Conservation (phyloP, 2,329 filamentous ascomycete genomes). For the Ceratocystis eucalypticola region DNA sequence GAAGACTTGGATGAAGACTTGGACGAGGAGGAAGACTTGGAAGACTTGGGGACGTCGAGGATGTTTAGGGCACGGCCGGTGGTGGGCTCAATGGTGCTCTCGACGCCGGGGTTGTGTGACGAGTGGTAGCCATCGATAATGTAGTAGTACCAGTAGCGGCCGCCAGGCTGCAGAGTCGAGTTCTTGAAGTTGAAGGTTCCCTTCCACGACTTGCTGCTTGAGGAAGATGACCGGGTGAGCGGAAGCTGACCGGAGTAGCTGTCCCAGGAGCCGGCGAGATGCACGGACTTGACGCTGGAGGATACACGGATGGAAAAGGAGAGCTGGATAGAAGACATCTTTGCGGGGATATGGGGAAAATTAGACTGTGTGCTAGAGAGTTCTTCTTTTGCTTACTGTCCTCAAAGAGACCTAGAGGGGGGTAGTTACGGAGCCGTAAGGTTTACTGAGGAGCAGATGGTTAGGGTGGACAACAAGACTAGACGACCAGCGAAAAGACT, state of each 20-base stretch:
- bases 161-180: slow-evolving; percentile 69
- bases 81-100: slow-evolving; percentile 85
- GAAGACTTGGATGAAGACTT: slow-evolving; percentile 28
- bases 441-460: slow-evolving; percentile 21
- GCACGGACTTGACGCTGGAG: slow-evolving; percentile 91
- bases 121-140: slow-evolving; percentile 99
- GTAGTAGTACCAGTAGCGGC: slow-evolving; percentile 99
- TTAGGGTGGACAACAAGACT: slow-evolving; percentile 26
- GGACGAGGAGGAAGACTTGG: slow-evolving; percentile 33
- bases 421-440: slow-evolving; percentile 25
- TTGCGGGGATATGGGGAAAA: slow-evolving; percentile 25
- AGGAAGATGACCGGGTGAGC: slow-evolving; percentile 65
- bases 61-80: slow-evolving; percentile 96
- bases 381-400: slow-evolving; percentile 18
- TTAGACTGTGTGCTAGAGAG: slow-evolving; percentile 12
- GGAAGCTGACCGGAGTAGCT: slow-evolving; percentile 90
- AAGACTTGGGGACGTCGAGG: slow-evolving; percentile 65
- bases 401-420: slow-evolving; percentile 21
- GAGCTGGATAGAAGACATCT: slow-evolving; percentile 83
- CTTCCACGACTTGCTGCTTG: slow-evolving; percentile 80
- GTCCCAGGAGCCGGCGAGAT: slow-evolving; percentile 96
- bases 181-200: slow-evolving; percentile 94
- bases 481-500: slow-evolving; percentile 17
- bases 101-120: slow-evolving; percentile 84
- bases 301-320: slow-evolving; percentile 95